A percentile compares a stretch with the other conserved stretches of the same genome.
Evolutionary conservation across 345 rosid species (phyloP).

Genomic region (Iberis pinnata): DNA sequence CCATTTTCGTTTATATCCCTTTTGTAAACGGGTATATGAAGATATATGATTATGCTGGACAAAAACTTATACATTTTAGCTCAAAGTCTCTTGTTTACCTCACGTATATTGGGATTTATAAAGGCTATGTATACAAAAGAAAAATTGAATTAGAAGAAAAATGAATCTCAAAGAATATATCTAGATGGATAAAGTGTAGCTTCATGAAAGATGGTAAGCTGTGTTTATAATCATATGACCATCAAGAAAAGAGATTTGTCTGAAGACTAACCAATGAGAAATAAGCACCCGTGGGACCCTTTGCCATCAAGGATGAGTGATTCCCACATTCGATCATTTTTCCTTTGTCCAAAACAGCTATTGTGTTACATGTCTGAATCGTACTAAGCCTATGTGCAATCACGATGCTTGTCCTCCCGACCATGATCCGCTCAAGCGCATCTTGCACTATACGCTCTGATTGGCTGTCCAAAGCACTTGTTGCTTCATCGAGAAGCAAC

Average conservation of each 20-base stretch:
- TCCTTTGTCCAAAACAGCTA: slow-evolving; percentile 49
- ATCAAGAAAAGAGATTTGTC: background rate
- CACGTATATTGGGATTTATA: too few relatives aligned
- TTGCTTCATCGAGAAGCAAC: slow-evolving; percentile 55
- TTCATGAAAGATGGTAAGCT: too few relatives aligned
- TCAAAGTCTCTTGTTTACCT: too few relatives aligned
- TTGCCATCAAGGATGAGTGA: slow-evolving; percentile 43
- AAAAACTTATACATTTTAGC: too few relatives aligned
- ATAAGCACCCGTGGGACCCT: slow-evolving; percentile 41
- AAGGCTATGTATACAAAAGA: too few relatives aligned
- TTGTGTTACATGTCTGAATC: slow-evolving; percentile 42
- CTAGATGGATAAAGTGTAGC: too few relatives aligned
- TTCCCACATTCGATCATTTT: slow-evolving; percentile 47
- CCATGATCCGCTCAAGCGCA: slow-evolving; percentile 50
- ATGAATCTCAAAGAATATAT: too few relatives aligned
- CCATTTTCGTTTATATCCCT: too few relatives aligned
- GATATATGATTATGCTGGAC: too few relatives aligned
- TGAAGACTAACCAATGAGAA: slow-evolving; percentile 48
- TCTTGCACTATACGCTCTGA: slow-evolving; percentile 53
- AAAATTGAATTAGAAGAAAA: too few relatives aligned
- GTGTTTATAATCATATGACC: too few relatives aligned
- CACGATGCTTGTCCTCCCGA: slow-evolving; percentile 52
- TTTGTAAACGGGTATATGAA: too few relatives aligned
- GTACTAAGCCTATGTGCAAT: slow-evolving; percentile 59
- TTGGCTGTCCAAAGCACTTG: slow-evolving; percentile 57